Percentiles rank a stretch among this genome's conserved stretches.
phyloP scores from a whole-genome alignment of 805 yeast genomes.

The Candida dajiaensis region DNA sequence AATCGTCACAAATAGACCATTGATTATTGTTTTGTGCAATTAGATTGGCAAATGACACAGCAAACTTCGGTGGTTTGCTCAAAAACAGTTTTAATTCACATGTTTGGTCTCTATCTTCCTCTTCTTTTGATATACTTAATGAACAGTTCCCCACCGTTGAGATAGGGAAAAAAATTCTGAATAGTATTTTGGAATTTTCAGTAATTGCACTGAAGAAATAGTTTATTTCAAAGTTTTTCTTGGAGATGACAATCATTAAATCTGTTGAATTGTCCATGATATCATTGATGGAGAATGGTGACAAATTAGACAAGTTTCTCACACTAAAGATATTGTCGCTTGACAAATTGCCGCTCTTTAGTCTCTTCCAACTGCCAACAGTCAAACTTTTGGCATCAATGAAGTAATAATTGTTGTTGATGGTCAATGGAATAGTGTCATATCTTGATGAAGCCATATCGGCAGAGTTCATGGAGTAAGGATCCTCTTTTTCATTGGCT shows the following conservation, averaged over 20 bases:
- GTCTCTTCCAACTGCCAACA: constrained; percentile 79
- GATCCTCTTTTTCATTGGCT: constrained; percentile 17
- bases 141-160: constrained; percentile 55
- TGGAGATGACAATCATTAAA: constrained; percentile 61
- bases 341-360: constrained; percentile 53
- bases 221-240: constrained; percentile 65
- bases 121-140: constrained; percentile 39
- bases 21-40: constrained; percentile 47
- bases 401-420: constrained; percentile 63
- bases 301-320: constrained; percentile 48
- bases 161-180: constrained; percentile 68
- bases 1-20: constrained; percentile 81
- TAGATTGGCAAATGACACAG: constrained; percentile 63
- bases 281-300: constrained; percentile 59
- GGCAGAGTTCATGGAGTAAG: constrained; percentile 4
- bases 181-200: constrained; percentile 55
- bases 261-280: constrained; percentile 64
- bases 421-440: constrained; percentile 43
- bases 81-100: constrained; percentile 46
- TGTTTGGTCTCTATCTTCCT: constrained; percentile 21
- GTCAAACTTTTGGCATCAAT: constrained; percentile 63
- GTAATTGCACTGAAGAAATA: constrained; percentile 74
- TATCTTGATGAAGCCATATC: constrained; percentile 23
- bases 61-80: constrained; percentile 66
- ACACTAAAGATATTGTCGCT: constrained; percentile 32